phyloP scores from a whole-genome alignment of 305 asterid species.

The Coffea humblotiana region DNA sequence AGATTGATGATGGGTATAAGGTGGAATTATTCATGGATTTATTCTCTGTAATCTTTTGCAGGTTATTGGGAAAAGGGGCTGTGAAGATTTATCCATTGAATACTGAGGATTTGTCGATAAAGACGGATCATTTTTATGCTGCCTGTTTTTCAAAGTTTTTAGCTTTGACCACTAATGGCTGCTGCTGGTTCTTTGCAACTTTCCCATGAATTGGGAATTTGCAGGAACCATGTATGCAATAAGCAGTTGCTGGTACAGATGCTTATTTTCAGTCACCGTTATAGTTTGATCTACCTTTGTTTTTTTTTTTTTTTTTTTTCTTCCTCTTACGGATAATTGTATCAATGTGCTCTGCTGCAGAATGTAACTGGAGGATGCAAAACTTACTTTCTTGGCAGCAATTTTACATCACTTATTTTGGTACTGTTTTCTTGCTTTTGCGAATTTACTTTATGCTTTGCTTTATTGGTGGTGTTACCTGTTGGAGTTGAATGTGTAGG shows the following conservation, averaged over 20 bases:
- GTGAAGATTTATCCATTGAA: not conserved
- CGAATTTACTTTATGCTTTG: not conserved
- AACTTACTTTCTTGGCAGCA: constrained; percentile 37
- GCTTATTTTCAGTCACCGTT: not conserved
- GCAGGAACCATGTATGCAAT: constrained; percentile 42
- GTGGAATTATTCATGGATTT: not conserved
- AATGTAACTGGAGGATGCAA: constrained; percentile 41
- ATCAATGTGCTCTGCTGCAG: constrained; percentile 33
- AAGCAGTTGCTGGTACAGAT: constrained; percentile 39
- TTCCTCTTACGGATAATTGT: not conserved
- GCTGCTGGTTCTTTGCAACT: constrained; percentile 62
- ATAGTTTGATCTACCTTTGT: not conserved
- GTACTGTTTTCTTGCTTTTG: constrained; percentile 38
- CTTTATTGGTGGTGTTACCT: not conserved
- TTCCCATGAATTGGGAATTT: constrained; percentile 55
- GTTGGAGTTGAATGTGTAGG: not conserved
- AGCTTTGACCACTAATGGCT: constrained; percentile 48
- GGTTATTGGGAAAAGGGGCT: constrained; percentile 10
- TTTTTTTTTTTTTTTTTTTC: not conserved
- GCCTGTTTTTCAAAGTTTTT: constrained; percentile 6
- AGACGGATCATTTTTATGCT: constrained; percentile 19
- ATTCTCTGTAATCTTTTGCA: not conserved
- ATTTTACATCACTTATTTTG: constrained; percentile 48
- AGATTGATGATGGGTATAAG: not conserved
- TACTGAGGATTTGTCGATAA: not conserved